A percentile compares a stretch with the other conserved stretches of the same genome.
These are phyloP conservation scores for Phytophthora crassamura DNA, from an alignment of 352 stramenopile genomes.

Conservation along the genomic window DNA sequence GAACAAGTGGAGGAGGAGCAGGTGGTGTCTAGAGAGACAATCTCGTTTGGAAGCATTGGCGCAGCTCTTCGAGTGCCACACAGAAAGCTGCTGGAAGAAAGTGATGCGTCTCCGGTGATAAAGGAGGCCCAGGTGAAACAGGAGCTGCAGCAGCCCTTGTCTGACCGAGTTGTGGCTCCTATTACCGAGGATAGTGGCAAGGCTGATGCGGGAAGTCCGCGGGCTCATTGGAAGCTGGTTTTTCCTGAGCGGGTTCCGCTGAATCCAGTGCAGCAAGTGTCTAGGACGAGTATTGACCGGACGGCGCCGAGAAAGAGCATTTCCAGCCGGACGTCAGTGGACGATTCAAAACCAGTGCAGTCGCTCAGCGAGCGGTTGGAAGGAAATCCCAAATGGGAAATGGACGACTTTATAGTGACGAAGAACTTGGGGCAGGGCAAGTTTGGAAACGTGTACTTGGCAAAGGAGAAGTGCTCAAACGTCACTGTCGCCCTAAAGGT, in stretches of 20 bases:
- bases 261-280: conserved; percentile 22
- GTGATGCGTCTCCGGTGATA: neutral
- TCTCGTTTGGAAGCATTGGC: conserved; percentile 33
- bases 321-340: conserved; percentile 52
- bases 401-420: conserved; percentile 81
- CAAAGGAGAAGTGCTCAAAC: conserved; percentile 72
- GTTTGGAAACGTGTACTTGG: conserved; percentile 88
- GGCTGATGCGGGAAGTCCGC: neutral
- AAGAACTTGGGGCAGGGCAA: conserved; percentile 87
- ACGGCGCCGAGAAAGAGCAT: conserved; percentile 18
- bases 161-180: neutral
- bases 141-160: conserved; percentile 8
- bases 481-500: conserved; percentile 85
- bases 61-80: conserved; percentile 23
- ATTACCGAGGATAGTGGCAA: too few species aligned
- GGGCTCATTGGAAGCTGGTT: conserved; percentile 19
- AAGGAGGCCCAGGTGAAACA: conserved; percentile 3
- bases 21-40: conserved; percentile 21
- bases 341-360: conserved; percentile 40
- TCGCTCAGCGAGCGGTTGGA: conserved; percentile 59
- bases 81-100: neutral
- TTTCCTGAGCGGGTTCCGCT: conserved; percentile 52
- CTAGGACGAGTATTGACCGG: conserved; percentile 19
- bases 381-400: conserved; percentile 68
- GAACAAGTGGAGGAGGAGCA: conserved; percentile 8